Conservation (phyloP, 1,284 basidiomycete species). For the Ustilago crameri region DNA sequence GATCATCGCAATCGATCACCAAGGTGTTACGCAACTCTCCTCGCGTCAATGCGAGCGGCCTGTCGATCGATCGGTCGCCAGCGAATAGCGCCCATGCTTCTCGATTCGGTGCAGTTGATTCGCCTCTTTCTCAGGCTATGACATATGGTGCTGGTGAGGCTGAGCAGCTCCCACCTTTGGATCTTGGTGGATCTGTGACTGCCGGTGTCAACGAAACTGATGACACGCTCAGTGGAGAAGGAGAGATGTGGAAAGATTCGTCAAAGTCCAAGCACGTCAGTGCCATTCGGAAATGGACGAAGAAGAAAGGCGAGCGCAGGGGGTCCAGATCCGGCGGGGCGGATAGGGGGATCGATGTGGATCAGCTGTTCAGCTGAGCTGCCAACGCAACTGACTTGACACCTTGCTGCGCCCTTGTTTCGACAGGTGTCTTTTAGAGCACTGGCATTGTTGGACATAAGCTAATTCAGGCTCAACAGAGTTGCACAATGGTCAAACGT, state of each 20-base stretch:
- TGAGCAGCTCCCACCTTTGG: constrained; percentile 16
- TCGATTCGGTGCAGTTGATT: constrained; percentile 2
- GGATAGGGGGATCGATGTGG: constrained; percentile 25
- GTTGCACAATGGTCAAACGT: no score
- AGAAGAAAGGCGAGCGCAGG: constrained; percentile 9
- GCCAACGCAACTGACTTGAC: not conserved
- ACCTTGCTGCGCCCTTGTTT: not conserved
- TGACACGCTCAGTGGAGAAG: constrained; percentile 13
- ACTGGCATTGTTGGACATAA: no score
- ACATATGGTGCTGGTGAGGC: not conserved
- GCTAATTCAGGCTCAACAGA: no score
- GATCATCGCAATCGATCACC: constrained; percentile 25
- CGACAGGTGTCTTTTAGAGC: no score
- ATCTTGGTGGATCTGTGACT: constrained; percentile 15
- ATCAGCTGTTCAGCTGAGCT: constrained; percentile 25
- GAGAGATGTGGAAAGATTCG: constrained; percentile 30
- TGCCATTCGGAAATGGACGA: constrained; percentile 33
- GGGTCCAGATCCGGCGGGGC: not conserved
- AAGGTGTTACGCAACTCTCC: constrained; percentile 32
- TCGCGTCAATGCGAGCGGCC: not conserved
- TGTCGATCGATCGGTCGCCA: constrained; percentile 10
- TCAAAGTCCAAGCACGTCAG: constrained; percentile 13
- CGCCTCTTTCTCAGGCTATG: constrained; percentile 2
- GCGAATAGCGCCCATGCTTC: not conserved
- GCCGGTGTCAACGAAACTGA: not conserved